Percentiles rank a stretch among this genome's conserved stretches.
These are phyloP conservation scores for Diaporthe longicolla DNA, from an alignment of 2,329 filamentous ascomycete species.

Conservation along the genomic window DNA sequence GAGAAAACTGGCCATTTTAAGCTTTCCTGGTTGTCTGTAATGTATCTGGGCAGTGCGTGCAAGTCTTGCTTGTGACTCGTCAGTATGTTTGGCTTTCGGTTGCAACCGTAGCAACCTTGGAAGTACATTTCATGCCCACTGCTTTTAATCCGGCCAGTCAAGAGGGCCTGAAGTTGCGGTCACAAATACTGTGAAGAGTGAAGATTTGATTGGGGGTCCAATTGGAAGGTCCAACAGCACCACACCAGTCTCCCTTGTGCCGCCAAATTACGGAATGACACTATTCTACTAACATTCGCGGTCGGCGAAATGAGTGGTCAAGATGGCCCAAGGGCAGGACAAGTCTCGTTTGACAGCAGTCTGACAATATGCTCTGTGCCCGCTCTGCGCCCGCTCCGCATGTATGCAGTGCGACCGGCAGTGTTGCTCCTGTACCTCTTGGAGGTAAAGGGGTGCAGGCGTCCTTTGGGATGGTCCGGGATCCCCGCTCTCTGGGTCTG, in stretches of 20 bases:
- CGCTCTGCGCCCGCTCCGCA: background rate
- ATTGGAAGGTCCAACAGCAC: background rate
- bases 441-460: background rate
- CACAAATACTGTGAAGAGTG: background rate
- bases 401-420: background rate
- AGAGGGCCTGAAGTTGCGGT: background rate
- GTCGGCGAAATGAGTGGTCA: background rate
- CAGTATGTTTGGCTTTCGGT: background rate
- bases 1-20: background rate
- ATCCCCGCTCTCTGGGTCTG: background rate
- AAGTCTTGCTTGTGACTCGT: background rate
- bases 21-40: background rate
- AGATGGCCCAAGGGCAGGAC: background rate
- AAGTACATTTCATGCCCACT: no score
- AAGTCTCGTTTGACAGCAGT: background rate
- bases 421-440: background rate
- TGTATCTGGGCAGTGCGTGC: background rate
- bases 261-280: background rate
- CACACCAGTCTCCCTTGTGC: background rate
- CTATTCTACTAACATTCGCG: background rate
- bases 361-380: background rate
- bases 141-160: background rate
- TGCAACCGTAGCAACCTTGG: background rate
- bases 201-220: background rate
- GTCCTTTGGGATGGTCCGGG: background rate